Conservation (phyloP, 768 basidiomycete species). For the Holtermanniella nyarrowii region DNA sequence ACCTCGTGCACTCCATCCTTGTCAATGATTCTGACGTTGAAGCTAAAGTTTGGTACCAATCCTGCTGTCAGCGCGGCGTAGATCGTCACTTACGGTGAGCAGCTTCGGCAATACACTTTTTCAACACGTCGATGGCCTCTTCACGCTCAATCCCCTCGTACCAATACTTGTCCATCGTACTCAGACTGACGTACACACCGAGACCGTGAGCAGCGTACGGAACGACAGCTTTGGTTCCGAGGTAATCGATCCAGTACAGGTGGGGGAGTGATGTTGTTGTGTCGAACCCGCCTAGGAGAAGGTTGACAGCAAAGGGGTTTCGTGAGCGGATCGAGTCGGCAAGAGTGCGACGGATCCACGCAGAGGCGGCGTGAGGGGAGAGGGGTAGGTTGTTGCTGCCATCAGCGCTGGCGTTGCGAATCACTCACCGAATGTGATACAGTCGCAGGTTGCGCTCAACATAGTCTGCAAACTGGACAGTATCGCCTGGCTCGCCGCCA, state of each 20-base stretch:
- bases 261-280: constrained; percentile 52
- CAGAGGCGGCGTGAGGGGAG: constrained; percentile 78
- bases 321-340: constrained; percentile 82
- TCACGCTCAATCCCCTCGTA: constrained; percentile 74
- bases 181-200: constrained; percentile 80
- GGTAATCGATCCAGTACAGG: constrained; percentile 87
- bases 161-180: constrained; percentile 90
- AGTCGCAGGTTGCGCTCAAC: constrained; percentile 91
- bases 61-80: background rate
- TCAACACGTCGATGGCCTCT: constrained; percentile 72
- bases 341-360: constrained; percentile 86
- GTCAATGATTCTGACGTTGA: constrained; percentile 85
- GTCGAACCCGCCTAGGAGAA: constrained; percentile 89
- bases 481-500: constrained; percentile 94
- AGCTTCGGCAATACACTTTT: constrained; percentile 80
- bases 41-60: constrained; percentile 48
- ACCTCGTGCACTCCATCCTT: constrained; percentile 78
- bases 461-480: constrained; percentile 90
- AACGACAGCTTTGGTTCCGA: constrained; percentile 77
- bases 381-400: constrained; percentile 69
- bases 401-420: background rate
- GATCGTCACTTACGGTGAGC: constrained; percentile 51
- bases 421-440: constrained; percentile 73
- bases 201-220: constrained; percentile 95
- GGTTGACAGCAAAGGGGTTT: constrained; percentile 78